A percentile compares a stretch with the other conserved stretches of the same genome.
Conservation (phyloP, 805 yeast species). For the Blastobotrys muscicola region DNA sequence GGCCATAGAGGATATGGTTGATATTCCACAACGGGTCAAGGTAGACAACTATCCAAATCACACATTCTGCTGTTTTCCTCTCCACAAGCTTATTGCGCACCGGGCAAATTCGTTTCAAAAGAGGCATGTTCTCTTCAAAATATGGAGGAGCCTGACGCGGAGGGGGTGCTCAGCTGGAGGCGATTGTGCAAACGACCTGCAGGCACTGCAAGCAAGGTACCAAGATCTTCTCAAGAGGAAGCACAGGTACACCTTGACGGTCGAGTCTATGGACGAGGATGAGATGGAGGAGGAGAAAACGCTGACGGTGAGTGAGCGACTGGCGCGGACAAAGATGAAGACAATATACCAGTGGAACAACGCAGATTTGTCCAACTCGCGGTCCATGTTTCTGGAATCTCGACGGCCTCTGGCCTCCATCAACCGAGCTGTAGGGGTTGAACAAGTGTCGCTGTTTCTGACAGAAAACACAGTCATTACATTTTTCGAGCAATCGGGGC, state of each 20-base stretch:
- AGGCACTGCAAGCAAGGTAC: no score
- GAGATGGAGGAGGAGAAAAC: constrained; percentile 1
- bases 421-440: constrained; percentile 41
- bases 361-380: constrained; percentile 15
- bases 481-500: constrained; percentile 48
- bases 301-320: background rate
- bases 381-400: constrained; percentile 28
- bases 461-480: constrained; percentile 40
- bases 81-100: constrained; percentile 34
- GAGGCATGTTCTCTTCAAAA: constrained; percentile 4
- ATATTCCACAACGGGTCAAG: constrained; percentile 52
- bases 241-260: no score
- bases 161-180: background rate
- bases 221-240: no score
- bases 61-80: constrained; percentile 46
- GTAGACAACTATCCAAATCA: constrained; percentile 44
- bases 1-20: constrained; percentile 54
- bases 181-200: background rate
- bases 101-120: background rate
- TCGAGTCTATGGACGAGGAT: constrained; percentile 4
- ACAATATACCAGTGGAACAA: constrained; percentile 28
- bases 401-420: constrained; percentile 37
- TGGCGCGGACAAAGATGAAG: constrained; percentile 12
- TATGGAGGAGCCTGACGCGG: background rate
- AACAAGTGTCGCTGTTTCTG: constrained; percentile 46